Evolutionary conservation across 2,329 filamentous ascomycete genomes (phyloP), one percentile per base, ranked within the genome.

Genomic region (Emericellopsis atlantica): DNA sequence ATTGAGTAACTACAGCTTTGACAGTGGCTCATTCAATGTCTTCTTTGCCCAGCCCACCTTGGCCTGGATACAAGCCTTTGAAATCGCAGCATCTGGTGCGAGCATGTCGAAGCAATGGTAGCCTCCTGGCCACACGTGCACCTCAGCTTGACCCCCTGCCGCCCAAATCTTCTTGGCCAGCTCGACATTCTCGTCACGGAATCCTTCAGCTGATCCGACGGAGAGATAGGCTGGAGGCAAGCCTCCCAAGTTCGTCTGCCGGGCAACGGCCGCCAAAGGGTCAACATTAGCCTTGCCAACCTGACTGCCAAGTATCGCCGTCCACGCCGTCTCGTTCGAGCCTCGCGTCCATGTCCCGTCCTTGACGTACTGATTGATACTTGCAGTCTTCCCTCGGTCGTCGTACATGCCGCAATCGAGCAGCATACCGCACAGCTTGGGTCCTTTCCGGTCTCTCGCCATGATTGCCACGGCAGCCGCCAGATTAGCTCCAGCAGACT

Each of bases 331-430:
- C 33, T 53, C 46, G 46, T 66, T 67, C 40, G 59, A 56, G 33
- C 52, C 54, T 5, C 48, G 47, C 2, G 48, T 52, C 62, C 65
- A 69, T 15, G 52, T 52, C 0, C 54, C 51, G 24, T 58, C 53
- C 4, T 49, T 48, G 21, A 55, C 54, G 37, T 61, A 55, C 12
- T 60, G 55, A 12, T 46, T 45, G n/a, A 53, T 51, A 5, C 57
- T 56, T 7, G 44, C 44, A n/a, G 44, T 51, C n/a, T 55, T 52
- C 34, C 54, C 59, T 37, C 57, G 50, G 44, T 70, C 62, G 47
- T 71, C 66, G 11, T 71, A 51, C 66, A 70, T 70, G 4, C 64
- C 66, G 38, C 64, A 64, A 36, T 65, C 52, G 10, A 70, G 56
- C 36, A 70, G 55, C 50, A 67, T 59, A 12, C 48, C 51, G 58